Evolutionary conservation across 73 alveolate species (phyloP).

Genomic region (Tetrahymena thermophila): DNA sequence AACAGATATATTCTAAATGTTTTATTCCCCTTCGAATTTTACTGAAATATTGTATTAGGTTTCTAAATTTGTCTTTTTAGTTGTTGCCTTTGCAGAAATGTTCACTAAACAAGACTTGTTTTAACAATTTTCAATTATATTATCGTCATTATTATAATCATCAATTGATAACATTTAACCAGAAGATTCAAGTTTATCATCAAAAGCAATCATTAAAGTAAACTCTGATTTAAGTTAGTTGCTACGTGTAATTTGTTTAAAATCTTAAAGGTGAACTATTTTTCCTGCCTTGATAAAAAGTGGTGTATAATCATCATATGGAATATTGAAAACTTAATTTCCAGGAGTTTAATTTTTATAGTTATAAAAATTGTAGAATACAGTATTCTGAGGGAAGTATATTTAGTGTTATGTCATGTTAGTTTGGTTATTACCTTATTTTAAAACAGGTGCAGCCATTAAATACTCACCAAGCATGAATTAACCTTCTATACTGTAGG

Average conservation of each 20-base stretch:
- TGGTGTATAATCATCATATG: slow-evolving; percentile 15
- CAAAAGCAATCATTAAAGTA: background rate
- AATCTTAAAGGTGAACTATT: slow-evolving; percentile 3
- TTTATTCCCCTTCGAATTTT: background rate
- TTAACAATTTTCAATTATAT: background rate
- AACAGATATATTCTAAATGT: background rate
- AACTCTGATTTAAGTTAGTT: background rate
- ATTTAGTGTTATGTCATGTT: slow-evolving; percentile 11
- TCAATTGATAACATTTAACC: background rate
- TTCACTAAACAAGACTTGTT: background rate
- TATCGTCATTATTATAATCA: background rate
- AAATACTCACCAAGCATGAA: slow-evolving; percentile 63
- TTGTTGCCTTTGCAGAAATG: background rate
- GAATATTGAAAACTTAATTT: background rate
- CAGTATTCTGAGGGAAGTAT: slow-evolving; percentile 50
- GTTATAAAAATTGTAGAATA: background rate
- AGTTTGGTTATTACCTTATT: slow-evolving; percentile 31
- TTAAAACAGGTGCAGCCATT: slow-evolving; percentile 63
- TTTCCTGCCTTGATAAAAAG: slow-evolving; percentile 25
- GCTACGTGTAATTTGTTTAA: background rate
- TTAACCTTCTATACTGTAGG: slow-evolving; percentile 28
- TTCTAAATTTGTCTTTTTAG: background rate
- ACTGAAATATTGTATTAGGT: background rate
- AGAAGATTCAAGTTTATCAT: background rate
- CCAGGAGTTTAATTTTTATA: background rate